Percentiles rank a stretch among this genome's conserved stretches.
Evolutionary conservation across 352 stramenopile species (phyloP).

Genomic region (Lagenidium giganteum): DNA sequence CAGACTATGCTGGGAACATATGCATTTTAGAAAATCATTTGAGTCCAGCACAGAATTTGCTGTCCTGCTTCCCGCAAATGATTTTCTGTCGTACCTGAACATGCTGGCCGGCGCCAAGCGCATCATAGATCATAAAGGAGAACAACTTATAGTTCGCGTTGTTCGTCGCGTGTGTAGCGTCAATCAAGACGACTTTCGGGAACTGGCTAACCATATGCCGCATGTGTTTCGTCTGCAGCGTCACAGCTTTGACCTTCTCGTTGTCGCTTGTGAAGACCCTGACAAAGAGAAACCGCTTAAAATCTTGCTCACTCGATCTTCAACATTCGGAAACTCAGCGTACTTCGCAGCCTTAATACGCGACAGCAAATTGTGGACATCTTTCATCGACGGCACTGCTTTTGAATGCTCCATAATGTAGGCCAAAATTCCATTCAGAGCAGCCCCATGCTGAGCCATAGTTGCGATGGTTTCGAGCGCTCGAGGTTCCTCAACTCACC

Average conservation of each 20-base stretch:
- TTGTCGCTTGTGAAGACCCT: neutral
- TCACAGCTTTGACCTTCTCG: neutral
- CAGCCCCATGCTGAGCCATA: constrained; percentile 7
- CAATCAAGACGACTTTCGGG: constrained; percentile 3
- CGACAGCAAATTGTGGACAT: constrained; percentile 7
- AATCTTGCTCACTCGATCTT: no score
- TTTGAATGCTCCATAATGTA: constrained; percentile 8
- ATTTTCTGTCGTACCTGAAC: constrained; percentile 3
- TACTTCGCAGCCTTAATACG: constrained; percentile 9
- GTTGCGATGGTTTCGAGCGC: constrained; percentile 5
- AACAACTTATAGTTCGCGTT: constrained; percentile 4
- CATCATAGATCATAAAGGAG: constrained; percentile 6
- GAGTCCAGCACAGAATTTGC: constrained; percentile 2
- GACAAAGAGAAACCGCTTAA: no score
- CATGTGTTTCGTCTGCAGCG: constrained; percentile 7
- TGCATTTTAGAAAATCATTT: neutral
- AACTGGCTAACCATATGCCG: neutral
- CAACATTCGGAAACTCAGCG: no score
- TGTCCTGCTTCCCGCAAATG: no score
- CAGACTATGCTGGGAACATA: constrained; percentile 9
- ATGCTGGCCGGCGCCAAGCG: constrained; percentile 1
- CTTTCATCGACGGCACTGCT: constrained; percentile 1
- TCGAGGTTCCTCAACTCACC: constrained; percentile 4
- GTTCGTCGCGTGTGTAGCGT: constrained; percentile 8
- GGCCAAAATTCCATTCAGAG: constrained; percentile 3